Base-by-base conservation (phyloP, 345 rosid species). In the Arabis hirsuta region DNA sequence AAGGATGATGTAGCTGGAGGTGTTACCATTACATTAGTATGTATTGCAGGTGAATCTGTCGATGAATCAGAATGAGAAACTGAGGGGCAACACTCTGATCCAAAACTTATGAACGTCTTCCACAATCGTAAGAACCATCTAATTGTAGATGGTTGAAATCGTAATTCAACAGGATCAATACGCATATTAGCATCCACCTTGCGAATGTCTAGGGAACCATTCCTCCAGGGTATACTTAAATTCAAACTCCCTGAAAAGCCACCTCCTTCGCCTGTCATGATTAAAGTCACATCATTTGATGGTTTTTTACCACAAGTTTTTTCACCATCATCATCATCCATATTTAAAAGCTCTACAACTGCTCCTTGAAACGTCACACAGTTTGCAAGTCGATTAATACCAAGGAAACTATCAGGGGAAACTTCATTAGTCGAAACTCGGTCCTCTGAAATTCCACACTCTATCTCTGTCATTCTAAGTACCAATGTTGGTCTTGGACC, bases 221-320 rank as follows among this genome's bases (percentile, higher is more conserved):
- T 82, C 80, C 79, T 87, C 95, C 97, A 95, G 52, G 99, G 99
- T 74, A 95, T 91, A 79, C 90, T 91, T 57, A 91, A 82, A 74
- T 78, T 89, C 69, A 95, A 65, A 76, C 81, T 83, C 71, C 99
- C 99, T 5, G 97, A 89, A 80, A 91, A 82, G 72, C 96, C 90
- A 73, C 85, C 96, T 79, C 79, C 74, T 67, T 78, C 73, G 55
- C 96, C 89, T 31, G 80, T 81, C 78, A 88, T 39, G 65, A 95
- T 84, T 62, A 88, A 84, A 65, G 72, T 81, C 41, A 82, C 77
- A 45, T 71, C 69, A 73, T 79, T 73, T 69, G 83, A 66, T 62
- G 79, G 43, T 56, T 74, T 80, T 6, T 57, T 52, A 36, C 62
- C 48, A 60, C 70, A 34, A 44, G 61, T 66, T 42, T 45, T 47